Base-by-base conservation (phyloP, 768 basidiomycete species). In the Cyclocybe cylindracea region DNA sequence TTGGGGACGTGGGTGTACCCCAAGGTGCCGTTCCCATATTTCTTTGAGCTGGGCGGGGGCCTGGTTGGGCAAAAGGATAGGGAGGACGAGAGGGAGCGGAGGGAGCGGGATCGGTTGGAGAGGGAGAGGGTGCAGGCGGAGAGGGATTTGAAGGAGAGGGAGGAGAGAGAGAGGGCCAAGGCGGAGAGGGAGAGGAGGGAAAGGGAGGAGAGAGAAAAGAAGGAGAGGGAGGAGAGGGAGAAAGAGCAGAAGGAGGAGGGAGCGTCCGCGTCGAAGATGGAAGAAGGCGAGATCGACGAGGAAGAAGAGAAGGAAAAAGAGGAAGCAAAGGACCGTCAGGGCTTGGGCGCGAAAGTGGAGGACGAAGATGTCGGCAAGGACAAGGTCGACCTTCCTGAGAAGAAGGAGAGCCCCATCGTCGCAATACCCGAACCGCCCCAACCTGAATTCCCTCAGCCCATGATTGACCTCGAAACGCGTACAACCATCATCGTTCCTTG, bases 1-100 rank as follows among this genome's bases (percentile, higher is more conserved):
- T 65, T 86, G 10, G 85, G 85, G 36, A 81, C 81, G 19, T 86
- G 73, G 64, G 78, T 86, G 42, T 80, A 74, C 48, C 85, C 85
- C 2, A 66, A 69, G 38, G 66, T 79, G 39, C 85, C 84, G 24
- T 84, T 86, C 65, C 84, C 85, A 14, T 84, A 77, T 64, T 70
- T 70, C 58, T 79, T 79, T 59, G 73, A 74, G 41, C 55, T 70
- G 47, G 73, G 67, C 5, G 57, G 50, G 13, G 66, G 66, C 36
- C 50, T 64, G 24, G 61, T 60, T 14, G 60, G 53, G 24, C 36
- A 46, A 45, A 64, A 57, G 49, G 61, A 59, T 42, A 49, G 60
- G 18, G 59, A 58, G 40, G 61, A 63, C 35, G 56, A 57, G 45
- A 44, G 41, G 41, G 51, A 54, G 61, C 51, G 46, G 48, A 55